Conservation (phyloP, 2,329 filamentous ascomycete genomes). For the Ophiostoma piceae region DNA sequence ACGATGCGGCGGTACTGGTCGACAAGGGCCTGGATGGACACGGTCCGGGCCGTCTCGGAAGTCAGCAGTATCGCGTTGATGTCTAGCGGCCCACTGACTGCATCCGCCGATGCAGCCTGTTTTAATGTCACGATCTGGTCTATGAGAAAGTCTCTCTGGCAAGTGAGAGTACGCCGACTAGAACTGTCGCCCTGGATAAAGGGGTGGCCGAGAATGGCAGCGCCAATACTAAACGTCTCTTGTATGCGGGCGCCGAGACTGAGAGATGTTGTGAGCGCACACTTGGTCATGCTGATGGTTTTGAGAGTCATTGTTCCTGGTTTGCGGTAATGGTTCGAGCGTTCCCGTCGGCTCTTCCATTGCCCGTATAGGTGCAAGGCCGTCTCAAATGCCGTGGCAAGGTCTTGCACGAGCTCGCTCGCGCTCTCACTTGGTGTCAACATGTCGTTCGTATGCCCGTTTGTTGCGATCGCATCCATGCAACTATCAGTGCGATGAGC, state of each 20-base stretch:
- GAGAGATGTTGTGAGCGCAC: constrained; percentile 36
- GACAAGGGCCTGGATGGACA: constrained; percentile 34
- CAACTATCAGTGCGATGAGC: background rate
- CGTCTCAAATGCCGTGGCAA: constrained; percentile 33
- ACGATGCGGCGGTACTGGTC: constrained; percentile 38
- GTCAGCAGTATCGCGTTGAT: constrained; percentile 34
- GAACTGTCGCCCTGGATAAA: constrained; percentile 37
- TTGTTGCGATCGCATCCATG: background rate
- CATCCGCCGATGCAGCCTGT: constrained; percentile 24
- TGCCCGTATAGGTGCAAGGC: constrained; percentile 34
- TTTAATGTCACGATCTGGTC: constrained; percentile 32
- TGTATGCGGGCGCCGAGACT: constrained; percentile 32
- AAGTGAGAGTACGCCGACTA: constrained; percentile 32
- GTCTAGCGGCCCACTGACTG: constrained; percentile 31
- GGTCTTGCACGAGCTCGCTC: constrained; percentile 32
- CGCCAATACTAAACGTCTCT: constrained; percentile 35
- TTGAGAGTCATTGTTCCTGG: constrained; percentile 22
- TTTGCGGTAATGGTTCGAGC: constrained; percentile 35
- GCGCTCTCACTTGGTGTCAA: constrained; percentile 24
- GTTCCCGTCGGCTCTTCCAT: constrained; percentile 36
- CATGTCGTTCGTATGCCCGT: background rate
- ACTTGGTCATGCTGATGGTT: constrained; percentile 24
- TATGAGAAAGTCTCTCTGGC: constrained; percentile 32
- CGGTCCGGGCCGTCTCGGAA: constrained; percentile 35
- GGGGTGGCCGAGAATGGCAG: constrained; percentile 35